A percentile compares a stretch with the other conserved stretches of the same genome.
Evolutionary conservation across 495 filamentous ascomycete species (phyloP).

Genomic region (Xylaria scruposa): DNA sequence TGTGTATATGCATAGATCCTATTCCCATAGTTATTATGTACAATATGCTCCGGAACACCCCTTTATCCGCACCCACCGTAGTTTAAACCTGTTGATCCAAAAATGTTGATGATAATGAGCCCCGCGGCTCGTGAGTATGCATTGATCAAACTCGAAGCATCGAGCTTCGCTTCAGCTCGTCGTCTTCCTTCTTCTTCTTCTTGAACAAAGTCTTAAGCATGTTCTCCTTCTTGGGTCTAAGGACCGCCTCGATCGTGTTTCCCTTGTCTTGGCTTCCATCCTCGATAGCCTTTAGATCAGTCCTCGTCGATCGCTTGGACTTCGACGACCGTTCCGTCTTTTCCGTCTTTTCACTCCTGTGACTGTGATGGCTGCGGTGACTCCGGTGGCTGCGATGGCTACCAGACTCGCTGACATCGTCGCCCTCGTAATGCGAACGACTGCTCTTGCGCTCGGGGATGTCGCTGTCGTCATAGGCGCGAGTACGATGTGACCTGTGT

Average conservation of each 20-base stretch:
- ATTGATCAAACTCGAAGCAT: constrained; percentile 25
- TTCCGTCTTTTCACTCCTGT: constrained; percentile 36
- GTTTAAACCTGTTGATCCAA: background rate
- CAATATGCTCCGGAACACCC: constrained; percentile 18
- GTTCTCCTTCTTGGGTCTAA: constrained; percentile 54
- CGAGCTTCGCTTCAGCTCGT: constrained; percentile 39
- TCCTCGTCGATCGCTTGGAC: constrained; percentile 40
- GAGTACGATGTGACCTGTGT: constrained; percentile 38
- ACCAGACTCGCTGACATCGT: constrained; percentile 33
- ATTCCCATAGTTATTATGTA: constrained; percentile 2
- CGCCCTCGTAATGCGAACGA: constrained; percentile 30
- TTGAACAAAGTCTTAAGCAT: constrained; percentile 61
- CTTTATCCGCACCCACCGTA: background rate
- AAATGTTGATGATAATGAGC: background rate
- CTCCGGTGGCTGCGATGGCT: constrained; percentile 38
- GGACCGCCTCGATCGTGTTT: constrained; percentile 35
- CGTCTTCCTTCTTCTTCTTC: constrained; percentile 54
- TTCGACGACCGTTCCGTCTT: constrained; percentile 38
- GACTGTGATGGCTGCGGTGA: constrained; percentile 43
- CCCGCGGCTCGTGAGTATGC: background rate
- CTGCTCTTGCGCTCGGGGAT: constrained; percentile 42
- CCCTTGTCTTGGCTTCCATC: constrained; percentile 44
- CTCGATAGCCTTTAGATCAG: constrained; percentile 40
- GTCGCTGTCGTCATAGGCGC: constrained; percentile 29
- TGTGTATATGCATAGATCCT: constrained; percentile 6